These are phyloP conservation scores for Zhuliangozyma parablackwelliae DNA, from an alignment of 1,139 yeast species.

Conservation along the genomic window DNA sequence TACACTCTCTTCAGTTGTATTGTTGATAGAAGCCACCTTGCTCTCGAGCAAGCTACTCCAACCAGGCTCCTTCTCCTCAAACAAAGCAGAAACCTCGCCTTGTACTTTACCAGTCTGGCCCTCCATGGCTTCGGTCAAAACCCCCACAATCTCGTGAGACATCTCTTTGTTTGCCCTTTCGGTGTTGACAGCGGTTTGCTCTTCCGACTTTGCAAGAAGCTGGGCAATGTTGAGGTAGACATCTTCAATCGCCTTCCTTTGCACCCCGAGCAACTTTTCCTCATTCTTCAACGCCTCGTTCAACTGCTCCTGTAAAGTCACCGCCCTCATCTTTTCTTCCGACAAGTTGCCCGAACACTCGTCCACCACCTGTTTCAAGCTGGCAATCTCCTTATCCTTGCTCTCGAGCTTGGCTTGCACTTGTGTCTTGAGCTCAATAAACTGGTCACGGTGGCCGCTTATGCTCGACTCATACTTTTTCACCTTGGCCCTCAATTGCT, in stretches of 20 bases:
- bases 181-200: no score
- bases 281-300: constrained; percentile 1
- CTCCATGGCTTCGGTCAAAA: no score
- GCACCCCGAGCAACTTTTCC: not conserved
- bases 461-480: not conserved
- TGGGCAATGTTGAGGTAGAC: no score
- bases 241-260: not conserved
- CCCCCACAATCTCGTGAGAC: no score
- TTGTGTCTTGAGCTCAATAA: constrained; percentile 1
- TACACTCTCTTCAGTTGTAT: no score
- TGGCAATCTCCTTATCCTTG: constrained; percentile 3
- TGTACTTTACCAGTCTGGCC: no score
- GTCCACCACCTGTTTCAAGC: constrained; percentile 5
- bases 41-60: no score
- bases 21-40: no score
- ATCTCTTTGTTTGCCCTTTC: no score
- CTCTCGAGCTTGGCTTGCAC: constrained; percentile 2
- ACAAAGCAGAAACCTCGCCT: no score
- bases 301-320: not conserved
- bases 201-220: no score
- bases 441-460: not conserved
- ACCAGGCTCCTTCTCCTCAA: no score
- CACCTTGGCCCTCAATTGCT: not conserved
- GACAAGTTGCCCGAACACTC: constrained; percentile 9
- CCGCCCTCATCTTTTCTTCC: constrained; percentile 7